Base-by-base conservation (phyloP, 1,284 basidiomycete genomes). In the Papiliotrema laurentii region DNA sequence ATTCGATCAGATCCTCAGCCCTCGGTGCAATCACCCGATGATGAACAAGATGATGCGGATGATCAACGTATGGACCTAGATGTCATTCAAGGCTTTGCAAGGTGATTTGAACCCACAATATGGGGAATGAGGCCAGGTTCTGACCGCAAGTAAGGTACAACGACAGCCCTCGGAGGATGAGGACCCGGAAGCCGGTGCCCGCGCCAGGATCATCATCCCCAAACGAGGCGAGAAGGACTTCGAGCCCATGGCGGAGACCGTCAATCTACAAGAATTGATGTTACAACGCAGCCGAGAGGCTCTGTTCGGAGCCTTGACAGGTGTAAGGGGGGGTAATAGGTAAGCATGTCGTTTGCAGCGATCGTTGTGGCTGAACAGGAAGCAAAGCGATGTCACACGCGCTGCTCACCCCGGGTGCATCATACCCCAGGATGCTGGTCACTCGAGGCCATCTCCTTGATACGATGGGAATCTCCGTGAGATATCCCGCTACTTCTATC, bases 181-280 rank as follows among this genome's bases (percentile, higher is more conserved):
- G 4, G 54, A 56, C 5, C 55, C 44, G 13, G 37, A 38, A 0
- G 42, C 51, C 7, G 48, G 39, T 2, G 14, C 54, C 5, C 54
- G 64, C n/a, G 30, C 55, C 13, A 67, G 66, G 45, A 69, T 75
- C 28, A 50, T 80, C 6, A 93, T 96, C 47, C 92, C 92, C 10
- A 92, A 89, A 70, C 81, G 92, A 25, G 92, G 92, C 4, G 92
- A 96, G 71, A 96, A 97, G 69, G 91, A 96, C 61, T 97, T 93
- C 60, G 93, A 97, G 70, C 94, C 94, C 72, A 79, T 58, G 73
- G 64, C 50, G 55, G 75, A 66, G 58, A 80, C 46, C 79, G 82
- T 37, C 81, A 87, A 49, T 81, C 83, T 75, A 34, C 74, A 75
- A 47, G 74, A 73, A 18, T 88, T 89, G 41, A 84, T 84, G 48